Evolutionary conservation across 768 basidiomycete species (phyloP).

Genomic region (Leccinum aurantiacum): DNA sequence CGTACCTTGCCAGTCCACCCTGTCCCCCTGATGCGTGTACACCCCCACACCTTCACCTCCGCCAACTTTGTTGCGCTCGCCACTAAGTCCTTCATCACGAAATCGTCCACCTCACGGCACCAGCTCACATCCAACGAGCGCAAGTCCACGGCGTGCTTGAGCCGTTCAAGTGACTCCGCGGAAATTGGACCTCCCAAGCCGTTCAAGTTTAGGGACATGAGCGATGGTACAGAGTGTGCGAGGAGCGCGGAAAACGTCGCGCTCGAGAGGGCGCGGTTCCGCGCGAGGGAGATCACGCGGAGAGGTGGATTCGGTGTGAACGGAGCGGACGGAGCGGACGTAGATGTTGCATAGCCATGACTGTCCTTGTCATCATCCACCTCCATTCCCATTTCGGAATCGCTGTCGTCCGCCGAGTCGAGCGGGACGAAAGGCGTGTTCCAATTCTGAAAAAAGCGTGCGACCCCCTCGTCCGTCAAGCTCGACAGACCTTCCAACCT

Average conservation of each 20-base stretch:
- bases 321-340: background rate
- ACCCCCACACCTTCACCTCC: conserved; percentile 55
- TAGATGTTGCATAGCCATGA: background rate
- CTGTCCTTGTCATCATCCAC: conserved; percentile 7
- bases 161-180: conserved; percentile 44
- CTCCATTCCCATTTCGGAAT: conserved; percentile 20
- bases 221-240: conserved; percentile 56
- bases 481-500: conserved; percentile 53
- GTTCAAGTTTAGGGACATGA: conserved; percentile 70
- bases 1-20: conserved; percentile 49
- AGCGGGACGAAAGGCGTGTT: conserved; percentile 14
- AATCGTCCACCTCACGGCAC: conserved; percentile 83
- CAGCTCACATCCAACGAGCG: conserved; percentile 76
- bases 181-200: conserved; percentile 64
- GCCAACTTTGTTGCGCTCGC: conserved; percentile 41
- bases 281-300: conserved; percentile 54
- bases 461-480: conserved; percentile 71
- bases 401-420: conserved; percentile 9
- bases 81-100: conserved; percentile 69
- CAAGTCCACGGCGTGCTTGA: conserved; percentile 42
- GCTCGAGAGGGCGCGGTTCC: conserved; percentile 54
- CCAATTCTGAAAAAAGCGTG: conserved; percentile 66
- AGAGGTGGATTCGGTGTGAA: conserved; percentile 46
- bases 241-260: conserved; percentile 63
- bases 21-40: conserved; percentile 46